A percentile compares a stretch with the other conserved stretches of the same genome.
Conservation (phyloP, 495 filamentous ascomycete genomes). For the Parachaetomium inaequale region DNA sequence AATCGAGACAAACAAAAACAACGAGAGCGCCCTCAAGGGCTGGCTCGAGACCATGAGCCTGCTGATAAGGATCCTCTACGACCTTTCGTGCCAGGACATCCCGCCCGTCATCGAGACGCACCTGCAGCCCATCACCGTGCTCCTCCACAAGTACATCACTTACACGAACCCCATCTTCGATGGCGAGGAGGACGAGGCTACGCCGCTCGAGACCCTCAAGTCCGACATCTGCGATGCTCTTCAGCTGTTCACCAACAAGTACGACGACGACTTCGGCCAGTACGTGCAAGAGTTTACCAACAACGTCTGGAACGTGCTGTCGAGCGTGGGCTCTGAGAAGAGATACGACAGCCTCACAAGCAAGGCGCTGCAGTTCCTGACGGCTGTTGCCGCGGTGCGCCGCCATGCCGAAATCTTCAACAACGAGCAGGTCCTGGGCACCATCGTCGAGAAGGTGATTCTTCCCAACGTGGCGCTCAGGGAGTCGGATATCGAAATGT, state of each 20-base stretch:
- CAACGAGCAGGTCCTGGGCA: constrained; percentile 63
- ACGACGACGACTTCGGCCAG: constrained; percentile 81
- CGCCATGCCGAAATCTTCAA: constrained; percentile 84
- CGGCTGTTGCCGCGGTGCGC: constrained; percentile 71
- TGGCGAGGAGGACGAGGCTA: constrained; percentile 81
- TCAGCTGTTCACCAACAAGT: constrained; percentile 85
- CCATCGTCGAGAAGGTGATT: constrained; percentile 92
- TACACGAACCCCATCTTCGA: constrained; percentile 80
- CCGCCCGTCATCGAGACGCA: constrained; percentile 90
- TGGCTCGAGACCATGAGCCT: constrained; percentile 80
- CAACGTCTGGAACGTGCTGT: constrained; percentile 87
- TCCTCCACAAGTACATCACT: constrained; percentile 88
- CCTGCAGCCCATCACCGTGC: constrained; percentile 63
- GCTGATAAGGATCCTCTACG: constrained; percentile 86
- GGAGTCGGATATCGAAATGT: constrained; percentile 89
- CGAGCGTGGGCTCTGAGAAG: constrained; percentile 75
- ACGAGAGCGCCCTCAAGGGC: constrained; percentile 66
- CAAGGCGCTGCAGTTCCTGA: constrained; percentile 89
- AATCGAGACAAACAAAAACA: constrained; percentile 69
- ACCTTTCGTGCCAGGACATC: constrained; percentile 93
- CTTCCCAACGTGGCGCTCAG: constrained; percentile 87
- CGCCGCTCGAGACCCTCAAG: constrained; percentile 77
- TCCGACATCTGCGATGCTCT: constrained; percentile 88
- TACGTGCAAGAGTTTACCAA: constrained; percentile 78
- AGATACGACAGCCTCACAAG: constrained; percentile 96